Evolutionary conservation across 306 rosid genomes (phyloP).

Genomic region (Trifolium subterraneum): DNA sequence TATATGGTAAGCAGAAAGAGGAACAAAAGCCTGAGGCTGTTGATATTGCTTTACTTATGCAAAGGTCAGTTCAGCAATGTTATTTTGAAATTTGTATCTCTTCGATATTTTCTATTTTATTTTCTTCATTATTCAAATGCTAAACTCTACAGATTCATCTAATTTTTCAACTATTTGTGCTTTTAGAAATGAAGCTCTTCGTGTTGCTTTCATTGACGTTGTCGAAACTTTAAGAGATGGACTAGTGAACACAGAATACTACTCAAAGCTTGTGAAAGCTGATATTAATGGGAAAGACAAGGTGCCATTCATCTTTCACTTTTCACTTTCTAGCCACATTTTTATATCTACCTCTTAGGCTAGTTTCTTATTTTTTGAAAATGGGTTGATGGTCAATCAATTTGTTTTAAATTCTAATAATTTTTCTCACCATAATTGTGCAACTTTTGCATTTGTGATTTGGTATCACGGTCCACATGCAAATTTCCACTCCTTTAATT

Average conservation of each 20-base stretch:
- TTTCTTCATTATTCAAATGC: constrained; percentile 24
- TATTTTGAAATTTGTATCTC: constrained; percentile 6
- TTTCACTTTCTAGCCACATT: not conserved
- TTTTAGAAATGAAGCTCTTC: constrained; percentile 91
- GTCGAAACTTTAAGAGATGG: constrained; percentile 85
- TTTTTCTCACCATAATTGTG: not conserved
- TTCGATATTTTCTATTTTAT: constrained; percentile 16
- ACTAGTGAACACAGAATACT: constrained; percentile 67
- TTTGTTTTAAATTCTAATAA: not conserved
- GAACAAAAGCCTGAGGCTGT: constrained; percentile 94
- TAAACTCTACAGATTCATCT: constrained; percentile 16
- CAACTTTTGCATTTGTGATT: constrained; percentile 1
- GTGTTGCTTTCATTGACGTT: constrained; percentile 88
- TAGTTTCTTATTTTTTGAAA: constrained; percentile 6
- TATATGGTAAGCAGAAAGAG: constrained; percentile 93
- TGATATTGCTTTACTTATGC: constrained; percentile 94
- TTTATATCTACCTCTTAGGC: not conserved
- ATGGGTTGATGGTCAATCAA: not conserved
- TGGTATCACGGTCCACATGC: not conserved
- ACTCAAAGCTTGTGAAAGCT: constrained; percentile 91
- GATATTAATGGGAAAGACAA: constrained; percentile 92
- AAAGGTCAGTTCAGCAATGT: constrained; percentile 60
- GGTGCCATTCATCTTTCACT: constrained; percentile 52
- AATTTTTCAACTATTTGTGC: constrained; percentile 27
- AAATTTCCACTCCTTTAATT: constrained; percentile 3